Conservation (phyloP, 2,329 filamentous ascomycete species). For the Trichoderma sp. region DNA sequence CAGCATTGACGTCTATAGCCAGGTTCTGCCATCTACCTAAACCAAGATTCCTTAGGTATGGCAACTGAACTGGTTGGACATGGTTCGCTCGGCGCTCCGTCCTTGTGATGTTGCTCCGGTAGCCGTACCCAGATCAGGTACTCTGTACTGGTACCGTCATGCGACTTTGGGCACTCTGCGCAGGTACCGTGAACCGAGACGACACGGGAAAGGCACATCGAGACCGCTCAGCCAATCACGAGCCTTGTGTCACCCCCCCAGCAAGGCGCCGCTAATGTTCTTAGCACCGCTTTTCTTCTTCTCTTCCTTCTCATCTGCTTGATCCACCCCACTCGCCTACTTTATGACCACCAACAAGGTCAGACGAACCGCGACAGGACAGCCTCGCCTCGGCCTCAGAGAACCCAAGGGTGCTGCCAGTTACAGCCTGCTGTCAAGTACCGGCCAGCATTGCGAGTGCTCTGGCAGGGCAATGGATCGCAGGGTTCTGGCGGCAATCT, state of each 20-base stretch:
- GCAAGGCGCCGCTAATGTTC: not conserved
- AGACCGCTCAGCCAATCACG: slow-evolving; percentile 4
- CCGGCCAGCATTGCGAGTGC: not conserved
- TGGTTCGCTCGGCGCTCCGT: no score
- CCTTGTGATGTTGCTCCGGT: no score
- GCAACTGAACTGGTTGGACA: no score
- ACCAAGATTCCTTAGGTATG: no score
- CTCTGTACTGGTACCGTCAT: not conserved
- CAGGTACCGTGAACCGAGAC: not conserved
- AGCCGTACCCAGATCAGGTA: no score
- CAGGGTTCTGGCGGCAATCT: slow-evolving; percentile 9
- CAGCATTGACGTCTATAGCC: no score
- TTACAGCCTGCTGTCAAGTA: not conserved
- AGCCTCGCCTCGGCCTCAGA: slow-evolving; percentile 9
- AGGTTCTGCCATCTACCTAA: no score
- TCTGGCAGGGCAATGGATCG: slow-evolving; percentile 9
- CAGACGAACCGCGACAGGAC: slow-evolving; percentile 14
- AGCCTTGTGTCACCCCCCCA: slow-evolving; percentile 4
- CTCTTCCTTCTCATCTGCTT: slow-evolving; percentile 5
- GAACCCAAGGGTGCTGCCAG: not conserved
- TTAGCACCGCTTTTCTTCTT: slow-evolving; percentile 7
- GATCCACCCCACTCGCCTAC: slow-evolving; percentile 20
- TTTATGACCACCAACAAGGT: not conserved
- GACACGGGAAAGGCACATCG: not conserved
- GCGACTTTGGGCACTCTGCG: no score